Base-by-base conservation (phyloP, 2,329 filamentous ascomycete species). In the Stachybotrys chartarum region DNA sequence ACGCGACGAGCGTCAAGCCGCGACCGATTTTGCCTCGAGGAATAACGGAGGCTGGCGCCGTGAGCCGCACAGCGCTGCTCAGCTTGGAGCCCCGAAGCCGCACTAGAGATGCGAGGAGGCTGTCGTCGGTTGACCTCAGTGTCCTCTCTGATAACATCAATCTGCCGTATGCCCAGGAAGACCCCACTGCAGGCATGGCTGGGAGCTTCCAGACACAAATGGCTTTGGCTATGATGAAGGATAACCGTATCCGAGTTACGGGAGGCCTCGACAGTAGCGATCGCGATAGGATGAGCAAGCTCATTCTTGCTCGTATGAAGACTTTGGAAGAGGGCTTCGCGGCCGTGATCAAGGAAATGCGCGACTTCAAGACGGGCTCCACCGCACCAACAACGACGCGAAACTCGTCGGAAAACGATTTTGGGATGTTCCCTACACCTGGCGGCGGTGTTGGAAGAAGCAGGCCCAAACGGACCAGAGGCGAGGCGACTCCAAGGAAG, bases 271-370 rank as follows among this genome's bases (percentile, higher is more conserved):
- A 75, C 50, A 56, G 68, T 5, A 70, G 66, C 54, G 75, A 77
- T 78, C 82, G 69, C 30, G 87, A 90, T 65, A 82, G 88, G 46
- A 88, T 92, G 81, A 85, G 86, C 61, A 83, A 90, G 55, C 80
- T 96, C 50, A 88, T 97, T 71, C 76, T 97, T 50, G 90, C 91
- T 8, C 80, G 91, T 39, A 97, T 97, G 91, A 94, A 94, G 69
- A 93, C 88, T 7, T 78, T 97, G 2, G 92, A 97, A 68, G 91
- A 96, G 71, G 88, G 91, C 14, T 93, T 97, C 69, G 82, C 88
- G 3, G 90, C 96, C 57, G 86, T 96, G n/a, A 82, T 91, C 55
- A 84, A 83, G 59, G 90, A 94, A 69, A 86, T 96, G 68, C 84
- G 88, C 58, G 83, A 84, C 59, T 73, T 82, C 68, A 82, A 76